Conservation (phyloP, 805 yeast species). For the Saccharomycopsis olivae region DNA sequence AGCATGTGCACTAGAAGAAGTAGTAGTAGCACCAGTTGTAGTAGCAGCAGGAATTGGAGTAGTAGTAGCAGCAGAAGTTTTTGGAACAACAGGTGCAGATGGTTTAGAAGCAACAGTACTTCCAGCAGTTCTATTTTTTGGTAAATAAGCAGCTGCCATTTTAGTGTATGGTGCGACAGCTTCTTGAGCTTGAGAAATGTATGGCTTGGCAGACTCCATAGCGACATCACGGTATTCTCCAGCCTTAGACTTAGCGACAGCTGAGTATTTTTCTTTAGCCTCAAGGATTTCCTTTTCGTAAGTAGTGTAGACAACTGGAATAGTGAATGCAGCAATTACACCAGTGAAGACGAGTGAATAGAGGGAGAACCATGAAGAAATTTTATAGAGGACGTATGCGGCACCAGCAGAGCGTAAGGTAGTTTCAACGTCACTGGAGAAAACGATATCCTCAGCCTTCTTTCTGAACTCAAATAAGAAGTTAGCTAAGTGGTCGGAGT, state of each 20-base stretch:
- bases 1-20: conserved; percentile 4
- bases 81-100: conserved; percentile 16
- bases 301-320: conserved; percentile 63
- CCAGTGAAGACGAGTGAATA: conserved; percentile 52
- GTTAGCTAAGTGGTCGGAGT: not conserved
- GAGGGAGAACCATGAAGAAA: conserved; percentile 68
- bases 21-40: conserved; percentile 1
- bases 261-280: conserved; percentile 36
- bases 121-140: conserved; percentile 58
- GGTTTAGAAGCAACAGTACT: conserved; percentile 42
- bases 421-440: conserved; percentile 59
- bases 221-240: conserved; percentile 30
- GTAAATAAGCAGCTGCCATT: conserved; percentile 34
- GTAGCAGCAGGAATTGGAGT: conserved; percentile 1
- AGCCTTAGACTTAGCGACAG: conserved; percentile 35
- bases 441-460: conserved; percentile 43
- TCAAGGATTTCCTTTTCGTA: conserved; percentile 69
- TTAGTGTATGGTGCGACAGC: conserved; percentile 59
- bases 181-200: conserved; percentile 42
- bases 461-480: conserved; percentile 19
- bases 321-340: conserved; percentile 55
- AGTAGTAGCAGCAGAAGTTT: conserved; percentile 16
- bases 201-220: conserved; percentile 47
- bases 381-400: conserved; percentile 53
- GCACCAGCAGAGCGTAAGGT: conserved; percentile 65